Percentiles rank a stretch among this genome's conserved stretches.
Conservation (phyloP, 2,329 filamentous ascomycete species). For the Calonectria multiphialidica region DNA sequence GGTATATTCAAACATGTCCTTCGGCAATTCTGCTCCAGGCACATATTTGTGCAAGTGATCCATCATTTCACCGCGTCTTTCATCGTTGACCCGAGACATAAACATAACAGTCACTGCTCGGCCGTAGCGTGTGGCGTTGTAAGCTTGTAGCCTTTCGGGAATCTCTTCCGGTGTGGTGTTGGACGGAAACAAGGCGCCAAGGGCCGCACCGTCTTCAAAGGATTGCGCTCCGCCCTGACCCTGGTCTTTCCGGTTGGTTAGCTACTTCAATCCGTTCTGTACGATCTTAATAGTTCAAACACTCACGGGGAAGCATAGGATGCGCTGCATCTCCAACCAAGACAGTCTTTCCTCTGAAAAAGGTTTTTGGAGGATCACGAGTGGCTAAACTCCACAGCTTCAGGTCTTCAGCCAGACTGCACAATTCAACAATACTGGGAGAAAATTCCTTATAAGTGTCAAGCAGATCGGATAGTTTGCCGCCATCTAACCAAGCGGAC, state of each 20-base stretch:
- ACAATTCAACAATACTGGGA: constrained; percentile 1
- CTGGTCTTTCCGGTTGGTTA: neutral
- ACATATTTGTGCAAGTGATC: neutral
- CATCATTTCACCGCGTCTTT: constrained; percentile 14
- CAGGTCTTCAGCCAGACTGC: constrained; percentile 7
- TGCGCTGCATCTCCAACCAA: constrained; percentile 27
- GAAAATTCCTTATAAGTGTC: neutral
- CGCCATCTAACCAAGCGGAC: constrained; percentile 2
- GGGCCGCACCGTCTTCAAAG: constrained; percentile 23
- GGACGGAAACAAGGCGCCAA: constrained; percentile 9
- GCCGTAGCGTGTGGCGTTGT: constrained; percentile 19
- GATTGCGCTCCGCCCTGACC: constrained; percentile 27
- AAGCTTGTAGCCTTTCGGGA: neutral
- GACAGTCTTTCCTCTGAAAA: neutral
- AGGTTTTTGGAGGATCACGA: neutral
- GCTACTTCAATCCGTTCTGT: neutral
- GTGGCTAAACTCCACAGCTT: constrained; percentile 12
- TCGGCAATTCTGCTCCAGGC: neutral
- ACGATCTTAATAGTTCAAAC: accelerated
- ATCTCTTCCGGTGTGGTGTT: constrained; percentile 5
- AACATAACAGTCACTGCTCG: constrained; percentile 9
- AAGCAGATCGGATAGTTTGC: neutral
- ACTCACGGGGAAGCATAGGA: constrained; percentile 27
- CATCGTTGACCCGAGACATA: neutral
- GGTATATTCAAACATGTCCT: constrained; percentile 1